Base-by-base conservation (phyloP, 306 rosid genomes). In the Coriaria nepalensis region DNA sequence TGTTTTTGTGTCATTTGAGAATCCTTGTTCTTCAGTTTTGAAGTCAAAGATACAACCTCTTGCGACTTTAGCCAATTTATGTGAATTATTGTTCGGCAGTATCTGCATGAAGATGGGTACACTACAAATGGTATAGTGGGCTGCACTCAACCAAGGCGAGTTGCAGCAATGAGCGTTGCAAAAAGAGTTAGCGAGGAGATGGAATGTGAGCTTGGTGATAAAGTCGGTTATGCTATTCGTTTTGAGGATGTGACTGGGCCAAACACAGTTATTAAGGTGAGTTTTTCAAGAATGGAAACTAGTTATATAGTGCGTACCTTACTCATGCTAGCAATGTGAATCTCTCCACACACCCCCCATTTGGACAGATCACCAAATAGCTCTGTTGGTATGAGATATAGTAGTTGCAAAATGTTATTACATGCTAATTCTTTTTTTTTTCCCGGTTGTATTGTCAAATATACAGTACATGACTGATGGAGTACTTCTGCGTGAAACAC, bases 151-250 rank as follows among this genome's bases (percentile, higher is more conserved):
- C 97, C 97, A 33, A 84, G 97, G 71, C 97, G 97, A 74, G 97
- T 90, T 62, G 97, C 97, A 35, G 97, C 97, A 59, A 90, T 90
- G 97, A 90, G 97, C 73, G 97, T 90, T 49, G 97, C 97, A 49
- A 90, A 90, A 78, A 90, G 97, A 81, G 97, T 90, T 15, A 84
- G 95, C 4, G 97, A 90, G 63, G 97, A 90, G 81, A 90, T 90
- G 97, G 97, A 84, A 49, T 81, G 94, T 9, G 92, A 84, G 52
- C 67, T 90, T 50, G 97, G 97, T 12, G 94, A 81, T 61, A 81
- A 73, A 73, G 77, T 90, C 69, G 97, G 97, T 34, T 90, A 90
- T 75, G 97, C 97, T 41, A 90, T 90, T 62, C 95, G 97, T 50
- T 90, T 90, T 64, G 97, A 90, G 69, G 97, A 90, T 62, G 95